Evolutionary conservation across 805 yeast genomes (phyloP), one percentile per base, ranked within the genome.

Genomic region (Metschnikowia matae): DNA sequence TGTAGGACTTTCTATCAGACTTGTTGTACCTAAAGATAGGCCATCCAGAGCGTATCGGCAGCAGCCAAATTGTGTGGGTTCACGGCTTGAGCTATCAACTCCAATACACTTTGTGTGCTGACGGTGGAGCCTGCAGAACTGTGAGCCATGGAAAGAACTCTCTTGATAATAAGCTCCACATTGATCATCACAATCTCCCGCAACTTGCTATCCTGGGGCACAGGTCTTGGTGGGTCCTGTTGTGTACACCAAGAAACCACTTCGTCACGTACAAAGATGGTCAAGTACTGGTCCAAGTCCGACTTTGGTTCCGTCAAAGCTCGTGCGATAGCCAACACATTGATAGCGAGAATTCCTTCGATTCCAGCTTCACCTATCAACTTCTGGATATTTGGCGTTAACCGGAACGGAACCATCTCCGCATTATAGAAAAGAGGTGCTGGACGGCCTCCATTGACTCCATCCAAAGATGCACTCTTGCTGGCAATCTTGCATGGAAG

Each of bases 201-300:
- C 51, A 92, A 67, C 59, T 87, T 96, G 44, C 85, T 84, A 57
- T 88, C 96, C 58, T 85, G 92, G 1, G 89, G 90, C 34, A 86
- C 75, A 10, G 94, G 83, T 51, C 90, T 71, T 14, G 76, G 77
- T 11, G 77, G 75, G 62, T 90, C 96, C 60, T 85, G 83, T 64
- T 87, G 95, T 37, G 91, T 83, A 66, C 85, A 91, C 98, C 97
- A 92, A 0, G 96, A 84, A 46, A 91, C 82, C 15, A 92, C 87
- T 68, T 94, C 99, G 69, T 94, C 99, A 51, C 98, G 82, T 18
- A 95, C 96, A 70, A 94, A 92, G 57, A 94, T 75, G n/a, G 96
- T 88, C 69, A 94, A 71, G 67, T 87, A 90, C 54, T 90, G 95
- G 61, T 87, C 96, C 66, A 94, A 75, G 58, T 92, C 97, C 55